A percentile compares a stretch with the other conserved stretches of the same genome.
Conservation (phyloP, 169 alveolate genomes). For the Plasmodium berghei region DNA sequence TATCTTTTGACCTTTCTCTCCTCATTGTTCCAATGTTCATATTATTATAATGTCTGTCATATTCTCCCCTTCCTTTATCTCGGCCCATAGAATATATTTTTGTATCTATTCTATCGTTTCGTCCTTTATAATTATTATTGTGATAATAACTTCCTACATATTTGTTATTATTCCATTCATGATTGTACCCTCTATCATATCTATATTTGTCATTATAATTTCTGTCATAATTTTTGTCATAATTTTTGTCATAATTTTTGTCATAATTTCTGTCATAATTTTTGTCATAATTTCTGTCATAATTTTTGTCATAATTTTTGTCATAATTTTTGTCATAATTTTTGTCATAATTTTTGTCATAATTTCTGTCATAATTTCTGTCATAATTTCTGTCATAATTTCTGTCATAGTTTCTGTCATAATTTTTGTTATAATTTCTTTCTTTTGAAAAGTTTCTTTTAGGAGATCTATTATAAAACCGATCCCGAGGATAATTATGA, state of each 20-base stretch:
- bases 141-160: background rate
- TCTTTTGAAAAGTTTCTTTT: constrained; percentile 37
- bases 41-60: constrained; percentile 12
- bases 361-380: too few species aligned
- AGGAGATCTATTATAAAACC: constrained; percentile 49
- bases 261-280: too few species aligned
- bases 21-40: constrained; percentile 47
- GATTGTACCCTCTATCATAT: constrained; percentile 28
- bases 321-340: too few species aligned
- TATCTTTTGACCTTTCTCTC: constrained; percentile 37
- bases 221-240: too few species aligned
- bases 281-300: too few species aligned
- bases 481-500: constrained; percentile 32
- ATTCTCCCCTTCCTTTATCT: constrained; percentile 7
- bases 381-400: too few species aligned
- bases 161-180: background rate
- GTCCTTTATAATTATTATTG: constrained; percentile 2
- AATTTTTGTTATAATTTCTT: constrained; percentile 6
- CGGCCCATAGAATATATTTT: constrained; percentile 33
- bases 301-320: too few species aligned
- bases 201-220: constrained; percentile 4
- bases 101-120: constrained; percentile 44
- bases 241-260: too few species aligned
- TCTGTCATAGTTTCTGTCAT: too few species aligned
- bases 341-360: too few species aligned